Evolutionary conservation across 805 yeast genomes (phyloP).

Genomic region (Jamesozyma piceae): DNA sequence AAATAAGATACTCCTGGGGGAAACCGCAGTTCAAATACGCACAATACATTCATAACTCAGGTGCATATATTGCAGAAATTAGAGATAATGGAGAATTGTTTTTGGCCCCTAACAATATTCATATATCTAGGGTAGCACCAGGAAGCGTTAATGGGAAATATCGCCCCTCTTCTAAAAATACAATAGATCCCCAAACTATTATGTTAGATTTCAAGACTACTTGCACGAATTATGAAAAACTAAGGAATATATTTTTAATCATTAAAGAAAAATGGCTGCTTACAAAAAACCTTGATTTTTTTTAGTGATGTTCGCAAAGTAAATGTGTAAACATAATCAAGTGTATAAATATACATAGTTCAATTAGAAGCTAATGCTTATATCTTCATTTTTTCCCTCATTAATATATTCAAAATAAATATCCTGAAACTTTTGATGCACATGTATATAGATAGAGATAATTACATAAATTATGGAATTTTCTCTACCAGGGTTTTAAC

Average conservation of each 20-base stretch:
- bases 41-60: slow-evolving; percentile 84
- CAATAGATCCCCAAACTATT: slow-evolving; percentile 61
- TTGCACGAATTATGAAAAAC: slow-evolving; percentile 43
- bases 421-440: too few species aligned
- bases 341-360: too few species aligned
- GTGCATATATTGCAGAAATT: slow-evolving; percentile 82
- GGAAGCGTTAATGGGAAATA: slow-evolving; percentile 27
- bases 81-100: slow-evolving; percentile 69
- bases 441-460: too few species aligned
- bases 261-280: slow-evolving; percentile 44
- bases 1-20: slow-evolving; percentile 87
- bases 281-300: slow-evolving; percentile 28
- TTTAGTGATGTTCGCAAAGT: neutral
- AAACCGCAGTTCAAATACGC: slow-evolving; percentile 69
- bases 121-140: slow-evolving; percentile 62
- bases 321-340: neutral
- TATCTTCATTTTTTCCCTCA: too few species aligned
- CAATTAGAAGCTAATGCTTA: too few species aligned
- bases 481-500: slow-evolving; percentile 21
- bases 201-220: slow-evolving; percentile 59
- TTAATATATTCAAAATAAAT: too few species aligned
- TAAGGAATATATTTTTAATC: slow-evolving; percentile 47
- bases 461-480: slow-evolving; percentile 4
- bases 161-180: slow-evolving; percentile 26
- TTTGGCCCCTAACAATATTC: slow-evolving; percentile 80